Base-by-base conservation (phyloP, 208 protist genomes). In the Blastocrithidia nonstop region DNA sequence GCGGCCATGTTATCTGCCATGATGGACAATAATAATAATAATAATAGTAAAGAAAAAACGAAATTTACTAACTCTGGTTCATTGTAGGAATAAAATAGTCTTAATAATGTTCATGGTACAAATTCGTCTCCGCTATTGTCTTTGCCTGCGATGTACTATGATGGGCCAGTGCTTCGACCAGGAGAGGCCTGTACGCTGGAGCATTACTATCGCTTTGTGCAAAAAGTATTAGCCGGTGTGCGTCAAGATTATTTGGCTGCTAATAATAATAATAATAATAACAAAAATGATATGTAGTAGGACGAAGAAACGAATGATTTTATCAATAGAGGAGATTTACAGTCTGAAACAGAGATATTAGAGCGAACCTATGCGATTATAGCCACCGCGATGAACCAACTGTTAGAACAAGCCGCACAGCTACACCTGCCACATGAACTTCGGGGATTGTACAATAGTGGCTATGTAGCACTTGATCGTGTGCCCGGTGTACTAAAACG, bases 121-220 rank as follows among this genome's bases (percentile, higher is more conserved):
- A n/a, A n/a, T n/a, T n/a, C n/a, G n/a, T n/a, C n/a, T n/a, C n/a
- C n/a, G n/a, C n/a, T n/a, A n/a, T n/a, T n/a, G n/a, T n/a, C n/a
- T n/a, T n/a, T n/a, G n/a, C n/a, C n/a, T n/a, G n/a, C n/a, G n/a
- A n/a, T n/a, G n/a, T n/a, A n/a, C n/a, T n/a, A n/a, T n/a, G n/a
- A n/a, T n/a, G n/a, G n/a, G n/a, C n/a, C n/a, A 17, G 20, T 63
- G 27, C 48, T 74, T n/a, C 61, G 59, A 0, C 54, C 78, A 11
- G 80, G 80, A 15, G 59, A 73, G 45, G 58, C 66, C 16, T 89
- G 80, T 47, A 89, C 80, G n/a, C 49, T 89, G 13, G 69, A 79
- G 31, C 80, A 85, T 54, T 89, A 85, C 47, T 24, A 65, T 6
- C 57, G 54, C 20, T 78, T 89, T 36, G 47, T 66, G 19, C 60